Conservation (phyloP, 2,329 filamentous ascomycete species). For the Beauveria bassiana region DNA sequence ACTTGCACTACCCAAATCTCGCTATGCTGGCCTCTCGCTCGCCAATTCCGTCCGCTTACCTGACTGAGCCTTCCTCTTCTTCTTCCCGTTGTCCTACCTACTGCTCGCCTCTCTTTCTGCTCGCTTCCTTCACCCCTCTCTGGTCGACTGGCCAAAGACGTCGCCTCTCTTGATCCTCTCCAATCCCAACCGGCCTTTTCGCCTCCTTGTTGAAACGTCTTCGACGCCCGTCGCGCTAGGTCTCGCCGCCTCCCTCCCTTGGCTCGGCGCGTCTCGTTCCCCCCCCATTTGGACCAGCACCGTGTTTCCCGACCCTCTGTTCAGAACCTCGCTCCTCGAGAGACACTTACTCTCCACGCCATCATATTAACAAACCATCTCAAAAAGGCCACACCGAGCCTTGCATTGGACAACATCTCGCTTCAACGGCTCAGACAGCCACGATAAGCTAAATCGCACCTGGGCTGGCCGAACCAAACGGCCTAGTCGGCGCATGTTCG, state of each 20-base stretch:
- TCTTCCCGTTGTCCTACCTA: neutral
- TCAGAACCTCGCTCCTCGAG: neutral
- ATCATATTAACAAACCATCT: neutral
- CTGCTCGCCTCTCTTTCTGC: neutral
- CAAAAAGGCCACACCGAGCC: neutral
- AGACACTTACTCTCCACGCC: neutral
- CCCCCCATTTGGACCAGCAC: neutral
- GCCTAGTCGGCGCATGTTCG: slow-evolving; percentile 10
- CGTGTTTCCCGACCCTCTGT: neutral
- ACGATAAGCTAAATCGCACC: neutral
- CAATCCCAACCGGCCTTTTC: neutral
- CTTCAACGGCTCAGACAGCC: neutral
- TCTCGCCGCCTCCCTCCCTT: slow-evolving; percentile 2
- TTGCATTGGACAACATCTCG: neutral
- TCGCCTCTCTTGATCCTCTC: neutral
- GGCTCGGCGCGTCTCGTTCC: slow-evolving; percentile 5
- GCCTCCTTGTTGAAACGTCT: neutral
- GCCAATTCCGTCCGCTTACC: neutral
- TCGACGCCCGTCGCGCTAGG: neutral
- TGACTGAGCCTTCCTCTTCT: neutral
- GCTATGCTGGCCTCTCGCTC: slow-evolving; percentile 9
- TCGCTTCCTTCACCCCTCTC: slow-evolving; percentile 1
- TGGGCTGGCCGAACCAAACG: slow-evolving; percentile 9
- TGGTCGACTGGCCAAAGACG: neutral
- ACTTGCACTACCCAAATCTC: neutral